A percentile compares a stretch with the other conserved stretches of the same genome.
Conservation (phyloP, 208 protist genomes). For the Naegleria gruberi region DNA sequence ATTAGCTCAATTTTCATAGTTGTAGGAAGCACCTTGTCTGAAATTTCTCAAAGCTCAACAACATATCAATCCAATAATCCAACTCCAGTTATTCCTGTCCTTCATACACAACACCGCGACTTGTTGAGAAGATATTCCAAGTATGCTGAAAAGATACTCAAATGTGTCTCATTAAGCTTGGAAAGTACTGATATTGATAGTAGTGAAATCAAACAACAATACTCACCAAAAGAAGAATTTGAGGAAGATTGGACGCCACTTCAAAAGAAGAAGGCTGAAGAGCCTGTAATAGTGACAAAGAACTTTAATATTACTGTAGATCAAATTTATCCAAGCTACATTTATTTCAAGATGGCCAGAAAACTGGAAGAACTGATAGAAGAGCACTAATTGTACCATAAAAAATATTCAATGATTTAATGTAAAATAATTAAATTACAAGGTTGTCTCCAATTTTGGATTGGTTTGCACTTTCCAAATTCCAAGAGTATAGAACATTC, state of each 20-base stretch:
- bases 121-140: neutral
- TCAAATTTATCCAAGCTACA: neutral
- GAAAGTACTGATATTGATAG: neutral
- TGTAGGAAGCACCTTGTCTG: neutral
- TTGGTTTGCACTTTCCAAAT: neutral
- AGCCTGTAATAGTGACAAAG: neutral
- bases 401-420: too few species aligned
- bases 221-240: neutral
- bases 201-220: too few species aligned
- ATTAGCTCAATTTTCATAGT: neutral
- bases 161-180: neutral
- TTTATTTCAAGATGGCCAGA: slow-evolving; percentile 8
- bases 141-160: neutral
- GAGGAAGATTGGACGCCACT: neutral
- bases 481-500: slow-evolving; percentile 6
- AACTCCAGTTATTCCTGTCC: neutral
- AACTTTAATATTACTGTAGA: neutral
- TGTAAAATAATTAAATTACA: neutral
- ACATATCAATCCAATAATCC: neutral
- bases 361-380: neutral
- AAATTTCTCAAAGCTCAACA: neutral
- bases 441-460: neutral
- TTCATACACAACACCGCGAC: neutral
- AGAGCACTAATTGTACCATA: neutral
- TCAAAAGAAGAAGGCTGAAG: neutral